These are phyloP conservation scores for Zygosaccharomyces bisporus DNA, from an alignment of 805 yeast genomes.

Conservation along the genomic window DNA sequence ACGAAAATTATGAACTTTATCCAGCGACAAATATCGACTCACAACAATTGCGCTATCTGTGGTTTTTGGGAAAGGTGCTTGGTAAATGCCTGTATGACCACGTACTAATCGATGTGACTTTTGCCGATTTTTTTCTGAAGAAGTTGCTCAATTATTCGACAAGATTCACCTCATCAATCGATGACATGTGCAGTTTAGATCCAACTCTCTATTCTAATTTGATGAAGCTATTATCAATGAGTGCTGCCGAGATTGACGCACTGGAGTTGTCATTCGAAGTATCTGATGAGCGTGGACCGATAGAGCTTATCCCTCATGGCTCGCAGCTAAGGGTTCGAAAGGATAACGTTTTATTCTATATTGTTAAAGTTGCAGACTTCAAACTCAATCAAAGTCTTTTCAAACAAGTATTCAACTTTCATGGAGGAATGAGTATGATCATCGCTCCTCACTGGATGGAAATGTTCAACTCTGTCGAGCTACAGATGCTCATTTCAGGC, in stretches of 20 bases:
- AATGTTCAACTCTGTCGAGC: slow-evolving; percentile 79
- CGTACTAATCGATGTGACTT: slow-evolving; percentile 73
- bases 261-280: slow-evolving; percentile 64
- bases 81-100: slow-evolving; percentile 89
- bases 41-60: slow-evolving; percentile 37
- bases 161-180: slow-evolving; percentile 48
- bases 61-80: slow-evolving; percentile 74
- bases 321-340: slow-evolving; percentile 50
- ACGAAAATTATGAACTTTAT: slow-evolving; percentile 57
- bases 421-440: slow-evolving; percentile 61
- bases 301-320: slow-evolving; percentile 65
- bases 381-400: slow-evolving; percentile 62
- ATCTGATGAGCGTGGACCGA: slow-evolving; percentile 45
- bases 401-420: slow-evolving; percentile 60
- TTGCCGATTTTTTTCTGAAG: slow-evolving; percentile 80
- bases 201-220: slow-evolving; percentile 59
- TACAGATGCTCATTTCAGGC: slow-evolving; percentile 82
- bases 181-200: slow-evolving; percentile 74
- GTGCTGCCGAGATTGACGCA: slow-evolving; percentile 49
- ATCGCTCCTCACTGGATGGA: slow-evolving; percentile 72
- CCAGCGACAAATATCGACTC: slow-evolving; percentile 43
- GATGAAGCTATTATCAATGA: slow-evolving; percentile 55
- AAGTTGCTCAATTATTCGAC: slow-evolving; percentile 51
- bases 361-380: slow-evolving; percentile 73
- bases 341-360: slow-evolving; percentile 63